phyloP scores from a whole-genome alignment of 495 filamentous ascomycete genomes.

The Podospora comata region DNA sequence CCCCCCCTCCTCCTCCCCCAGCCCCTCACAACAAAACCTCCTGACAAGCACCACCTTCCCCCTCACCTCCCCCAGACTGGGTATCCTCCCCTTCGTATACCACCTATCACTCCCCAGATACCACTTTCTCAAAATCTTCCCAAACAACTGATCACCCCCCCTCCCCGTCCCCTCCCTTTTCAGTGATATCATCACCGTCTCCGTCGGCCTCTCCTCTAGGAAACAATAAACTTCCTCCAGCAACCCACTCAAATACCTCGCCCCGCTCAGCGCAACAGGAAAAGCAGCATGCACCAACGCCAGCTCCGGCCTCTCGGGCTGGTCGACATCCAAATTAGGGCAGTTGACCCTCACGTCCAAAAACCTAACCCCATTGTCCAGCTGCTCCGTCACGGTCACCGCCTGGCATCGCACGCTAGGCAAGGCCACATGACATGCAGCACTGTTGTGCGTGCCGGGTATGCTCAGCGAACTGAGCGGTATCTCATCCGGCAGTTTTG shows the following conservation, averaged over 20 bases:
- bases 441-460: constrained; percentile 93
- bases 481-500: constrained; percentile 59
- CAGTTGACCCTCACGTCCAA: constrained; percentile 77
- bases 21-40: constrained; percentile 63
- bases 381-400: constrained; percentile 68
- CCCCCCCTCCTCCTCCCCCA: constrained; percentile 67
- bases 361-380: constrained; percentile 89
- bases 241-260: constrained; percentile 70
- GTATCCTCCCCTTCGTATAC: constrained; percentile 78
- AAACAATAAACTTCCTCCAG: constrained; percentile 68
- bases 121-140: constrained; percentile 69
- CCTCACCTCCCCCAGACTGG: constrained; percentile 73
- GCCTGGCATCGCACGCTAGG: constrained; percentile 94
- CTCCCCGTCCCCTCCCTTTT: constrained; percentile 86
- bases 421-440: constrained; percentile 75
- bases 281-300: constrained; percentile 47
- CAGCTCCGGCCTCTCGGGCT: constrained; percentile 51
- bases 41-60: constrained; percentile 84
- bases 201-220: constrained; percentile 71
- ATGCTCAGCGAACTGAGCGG: constrained; percentile 81
- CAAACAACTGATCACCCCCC: constrained; percentile 76
- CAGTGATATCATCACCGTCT: constrained; percentile 80
- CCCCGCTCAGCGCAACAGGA: constrained; percentile 45
- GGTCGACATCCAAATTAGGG: constrained; percentile 6
- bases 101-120: constrained; percentile 69